Percentiles rank a stretch among this genome's conserved stretches.
These are phyloP conservation scores for Myxozyma neglecta DNA, from an alignment of 805 yeast species.

Conservation along the genomic window DNA sequence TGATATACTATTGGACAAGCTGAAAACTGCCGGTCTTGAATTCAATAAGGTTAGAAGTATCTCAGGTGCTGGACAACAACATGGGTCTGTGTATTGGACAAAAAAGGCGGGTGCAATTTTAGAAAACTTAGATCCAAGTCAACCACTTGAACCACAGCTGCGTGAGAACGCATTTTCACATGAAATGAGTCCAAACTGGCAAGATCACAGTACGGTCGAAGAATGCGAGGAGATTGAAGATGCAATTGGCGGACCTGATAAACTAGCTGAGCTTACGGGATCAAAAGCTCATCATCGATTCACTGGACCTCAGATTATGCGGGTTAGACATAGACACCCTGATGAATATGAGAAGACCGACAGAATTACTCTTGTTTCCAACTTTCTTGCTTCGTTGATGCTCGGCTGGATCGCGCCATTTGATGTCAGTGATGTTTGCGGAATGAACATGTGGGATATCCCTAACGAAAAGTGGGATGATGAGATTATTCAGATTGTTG, in stretches of 20 bases:
- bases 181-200: constrained; percentile 85
- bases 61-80: constrained; percentile 89
- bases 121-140: constrained; percentile 39
- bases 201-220: constrained; percentile 79
- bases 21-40: constrained; percentile 52
- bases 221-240: constrained; percentile 65
- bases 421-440: constrained; percentile 88
- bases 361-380: constrained; percentile 72
- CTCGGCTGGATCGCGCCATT: constrained; percentile 62
- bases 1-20: constrained; percentile 57
- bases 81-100: constrained; percentile 86
- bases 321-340: constrained; percentile 56
- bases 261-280: constrained; percentile 70
- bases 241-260: constrained; percentile 58
- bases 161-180: constrained; percentile 57
- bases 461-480: constrained; percentile 55
- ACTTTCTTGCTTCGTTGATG: constrained; percentile 71
- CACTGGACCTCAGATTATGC: constrained; percentile 89
- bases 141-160: constrained; percentile 49
- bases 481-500: constrained; percentile 50
- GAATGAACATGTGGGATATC: constrained; percentile 85
- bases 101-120: constrained; percentile 48
- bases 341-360: constrained; percentile 55
- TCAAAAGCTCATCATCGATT: constrained; percentile 86
- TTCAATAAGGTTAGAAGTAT: constrained; percentile 62